phyloP scores from a whole-genome alignment of 116 monocot genomes.

The Dioscorea cayenensis region DNA sequence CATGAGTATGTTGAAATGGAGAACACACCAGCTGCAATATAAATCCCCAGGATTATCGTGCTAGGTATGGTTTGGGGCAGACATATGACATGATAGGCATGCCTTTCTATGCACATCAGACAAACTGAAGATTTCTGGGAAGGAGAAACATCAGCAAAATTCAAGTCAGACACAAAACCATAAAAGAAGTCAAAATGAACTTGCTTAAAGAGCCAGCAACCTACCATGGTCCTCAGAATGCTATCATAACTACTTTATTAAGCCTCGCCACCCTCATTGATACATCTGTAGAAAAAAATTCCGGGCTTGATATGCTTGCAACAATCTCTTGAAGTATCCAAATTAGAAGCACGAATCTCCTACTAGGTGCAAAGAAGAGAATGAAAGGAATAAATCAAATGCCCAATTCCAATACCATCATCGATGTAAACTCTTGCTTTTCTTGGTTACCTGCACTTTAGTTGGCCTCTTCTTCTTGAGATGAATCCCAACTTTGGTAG shows the following conservation, averaged over 20 bases:
- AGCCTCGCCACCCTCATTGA: conserved; percentile 13
- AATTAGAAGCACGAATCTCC: conserved; percentile 15
- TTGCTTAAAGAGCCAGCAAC: background rate
- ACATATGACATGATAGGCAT: conserved; percentile 96
- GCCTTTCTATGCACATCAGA: conserved; percentile 81
- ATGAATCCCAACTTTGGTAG: too few relatives aligned
- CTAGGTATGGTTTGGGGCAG: conserved; percentile 94
- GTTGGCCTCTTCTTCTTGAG: background rate
- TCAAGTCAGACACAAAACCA: too few relatives aligned
- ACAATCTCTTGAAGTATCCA: conserved; percentile 27
- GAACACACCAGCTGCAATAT: too few relatives aligned
- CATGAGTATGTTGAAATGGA: conserved; percentile 99
- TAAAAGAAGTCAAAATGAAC: background rate
- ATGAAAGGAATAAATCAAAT: conserved; percentile 33
- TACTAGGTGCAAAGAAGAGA: conserved; percentile 23
- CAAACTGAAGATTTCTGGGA: too few relatives aligned
- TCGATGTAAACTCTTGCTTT: background rate
- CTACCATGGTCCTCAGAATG: background rate
- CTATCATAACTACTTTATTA: background rate
- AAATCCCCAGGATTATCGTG: conserved; percentile 82
- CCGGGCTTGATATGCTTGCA: background rate
- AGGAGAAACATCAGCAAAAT: too few relatives aligned
- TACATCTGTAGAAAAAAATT: background rate
- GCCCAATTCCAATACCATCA: conserved; percentile 29
- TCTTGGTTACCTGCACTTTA: background rate